phyloP scores from a whole-genome alignment of 208 protist species.

The Wallacemonas sp. region DNA sequence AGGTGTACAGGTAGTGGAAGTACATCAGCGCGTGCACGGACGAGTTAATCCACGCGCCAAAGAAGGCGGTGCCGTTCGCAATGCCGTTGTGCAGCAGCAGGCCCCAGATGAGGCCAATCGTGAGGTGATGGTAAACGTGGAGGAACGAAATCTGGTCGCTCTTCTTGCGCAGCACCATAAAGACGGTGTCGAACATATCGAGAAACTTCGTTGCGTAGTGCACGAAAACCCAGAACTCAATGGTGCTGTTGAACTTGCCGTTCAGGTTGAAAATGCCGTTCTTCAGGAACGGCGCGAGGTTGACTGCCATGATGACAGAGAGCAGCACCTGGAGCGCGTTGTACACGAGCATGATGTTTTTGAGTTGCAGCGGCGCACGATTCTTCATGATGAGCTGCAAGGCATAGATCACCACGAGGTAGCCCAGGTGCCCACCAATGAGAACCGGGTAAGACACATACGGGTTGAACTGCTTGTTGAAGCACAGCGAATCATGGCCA shows the following conservation, averaged over 20 bases:
- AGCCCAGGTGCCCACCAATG: slow-evolving; percentile 52
- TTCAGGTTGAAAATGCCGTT: slow-evolving; percentile 80
- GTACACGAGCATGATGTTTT: slow-evolving; percentile 79
- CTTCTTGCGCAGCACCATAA: slow-evolving; percentile 91
- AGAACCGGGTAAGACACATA: slow-evolving; percentile 64
- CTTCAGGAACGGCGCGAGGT: slow-evolving; percentile 43
- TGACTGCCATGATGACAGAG: slow-evolving; percentile 79
- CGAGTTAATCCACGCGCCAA: slow-evolving; percentile 90
- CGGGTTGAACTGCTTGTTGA: slow-evolving; percentile 53
- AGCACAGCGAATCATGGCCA: slow-evolving; percentile 65
- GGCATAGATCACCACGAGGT: slow-evolving; percentile 58
- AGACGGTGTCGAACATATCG: slow-evolving; percentile 90
- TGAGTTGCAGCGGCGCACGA: slow-evolving; percentile 41
- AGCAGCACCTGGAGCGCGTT: slow-evolving; percentile 79
- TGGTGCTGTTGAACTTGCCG: slow-evolving; percentile 54
- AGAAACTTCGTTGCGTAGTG: slow-evolving; percentile 90
- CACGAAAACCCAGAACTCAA: slow-evolving; percentile 87
- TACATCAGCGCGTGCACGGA: slow-evolving; percentile 92
- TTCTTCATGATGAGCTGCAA: slow-evolving; percentile 58
- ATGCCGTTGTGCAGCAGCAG: slow-evolving; percentile 82
- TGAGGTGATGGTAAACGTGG: slow-evolving; percentile 91
- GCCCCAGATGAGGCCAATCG: slow-evolving; percentile 88
- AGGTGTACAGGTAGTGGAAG: slow-evolving; percentile 89
- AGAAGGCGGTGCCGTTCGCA: slow-evolving; percentile 87
- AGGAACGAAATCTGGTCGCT: slow-evolving; percentile 87